Evolutionary conservation across 495 filamentous ascomycete genomes (phyloP).

Genomic region (Cercophora scortea): DNA sequence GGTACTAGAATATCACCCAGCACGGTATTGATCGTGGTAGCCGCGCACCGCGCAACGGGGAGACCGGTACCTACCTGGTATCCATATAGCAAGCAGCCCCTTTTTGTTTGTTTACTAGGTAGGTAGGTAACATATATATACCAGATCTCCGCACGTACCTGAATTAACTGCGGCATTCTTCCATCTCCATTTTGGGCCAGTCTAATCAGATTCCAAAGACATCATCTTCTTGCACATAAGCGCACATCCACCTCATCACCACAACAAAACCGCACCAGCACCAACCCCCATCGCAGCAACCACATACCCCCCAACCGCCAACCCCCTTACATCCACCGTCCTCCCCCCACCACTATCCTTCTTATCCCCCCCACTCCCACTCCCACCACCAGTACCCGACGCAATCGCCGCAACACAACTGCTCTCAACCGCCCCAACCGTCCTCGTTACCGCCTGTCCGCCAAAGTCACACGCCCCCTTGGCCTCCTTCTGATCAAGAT

Average conservation of each 20-base stretch:
- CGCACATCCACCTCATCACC: not conserved
- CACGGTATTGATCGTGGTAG: too few relatives aligned
- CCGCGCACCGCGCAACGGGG: too few relatives aligned
- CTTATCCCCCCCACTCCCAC: conserved; percentile 21
- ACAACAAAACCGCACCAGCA: conserved; percentile 70
- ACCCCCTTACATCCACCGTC: conserved; percentile 50
- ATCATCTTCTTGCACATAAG: not conserved
- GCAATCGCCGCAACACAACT: conserved; percentile 28
- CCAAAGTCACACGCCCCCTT: conserved; percentile 67
- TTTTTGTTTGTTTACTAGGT: too few relatives aligned
- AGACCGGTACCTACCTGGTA: too few relatives aligned
- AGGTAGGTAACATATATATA: too few relatives aligned
- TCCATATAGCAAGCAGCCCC: too few relatives aligned
- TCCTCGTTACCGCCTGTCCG: conserved; percentile 23
- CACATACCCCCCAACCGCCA: conserved; percentile 62
- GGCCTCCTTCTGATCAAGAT: conserved; percentile 50
- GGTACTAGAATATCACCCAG: too few relatives aligned
- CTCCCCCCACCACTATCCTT: conserved; percentile 20
- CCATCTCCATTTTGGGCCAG: too few relatives aligned
- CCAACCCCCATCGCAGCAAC: conserved; percentile 60
- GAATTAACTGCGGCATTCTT: too few relatives aligned
- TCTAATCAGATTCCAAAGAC: too few relatives aligned
- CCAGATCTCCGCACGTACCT: too few relatives aligned
- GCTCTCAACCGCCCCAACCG: conserved; percentile 1
- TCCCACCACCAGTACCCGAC: conserved; percentile 29